These are phyloP conservation scores for Anthoceros angustus DNA, from an alignment of 225 moss, liverwort and hornwort genomes.

Conservation along the genomic window DNA sequence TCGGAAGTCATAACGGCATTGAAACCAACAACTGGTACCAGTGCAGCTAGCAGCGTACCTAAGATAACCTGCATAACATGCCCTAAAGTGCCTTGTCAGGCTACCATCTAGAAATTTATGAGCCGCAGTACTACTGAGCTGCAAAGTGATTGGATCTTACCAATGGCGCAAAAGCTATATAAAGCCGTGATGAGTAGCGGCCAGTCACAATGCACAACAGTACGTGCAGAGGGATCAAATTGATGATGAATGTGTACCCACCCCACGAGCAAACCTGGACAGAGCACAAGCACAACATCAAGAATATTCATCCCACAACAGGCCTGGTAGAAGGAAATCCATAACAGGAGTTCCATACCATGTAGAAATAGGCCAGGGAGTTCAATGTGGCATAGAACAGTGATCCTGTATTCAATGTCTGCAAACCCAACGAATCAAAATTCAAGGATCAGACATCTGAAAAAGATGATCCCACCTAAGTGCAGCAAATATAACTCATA, in stretches of 20 bases:
- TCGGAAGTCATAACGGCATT: conserved; percentile 99
- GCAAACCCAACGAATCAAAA: conserved; percentile 11
- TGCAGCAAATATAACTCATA: background rate
- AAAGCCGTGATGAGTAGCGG: conserved; percentile 85
- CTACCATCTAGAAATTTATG: too few relatives aligned
- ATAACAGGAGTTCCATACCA: conserved; percentile 29
- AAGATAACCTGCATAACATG: conserved; percentile 48
- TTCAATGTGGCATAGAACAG: conserved; percentile 93
- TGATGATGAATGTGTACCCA: conserved; percentile 98
- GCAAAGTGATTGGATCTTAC: conserved; percentile 17
- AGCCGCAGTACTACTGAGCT: too few relatives aligned
- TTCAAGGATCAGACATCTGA: background rate
- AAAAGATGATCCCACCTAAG: background rate
- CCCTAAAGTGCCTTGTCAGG: background rate
- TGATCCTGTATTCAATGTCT: conserved; percentile 98
- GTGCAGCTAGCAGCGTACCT: conserved; percentile 85
- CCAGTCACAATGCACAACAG: conserved; percentile 83
- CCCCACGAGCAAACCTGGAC: conserved; percentile 97
- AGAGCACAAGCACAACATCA: background rate
- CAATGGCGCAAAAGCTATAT: conserved; percentile 91
- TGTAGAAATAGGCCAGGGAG: conserved; percentile 89
- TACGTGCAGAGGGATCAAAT: conserved; percentile 94
- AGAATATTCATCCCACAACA: background rate
- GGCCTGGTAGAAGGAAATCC: too few relatives aligned
- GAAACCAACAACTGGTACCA: conserved; percentile 98